Evolutionary conservation across 441 rosid species (phyloP).

Genomic region (California macrophylla): DNA sequence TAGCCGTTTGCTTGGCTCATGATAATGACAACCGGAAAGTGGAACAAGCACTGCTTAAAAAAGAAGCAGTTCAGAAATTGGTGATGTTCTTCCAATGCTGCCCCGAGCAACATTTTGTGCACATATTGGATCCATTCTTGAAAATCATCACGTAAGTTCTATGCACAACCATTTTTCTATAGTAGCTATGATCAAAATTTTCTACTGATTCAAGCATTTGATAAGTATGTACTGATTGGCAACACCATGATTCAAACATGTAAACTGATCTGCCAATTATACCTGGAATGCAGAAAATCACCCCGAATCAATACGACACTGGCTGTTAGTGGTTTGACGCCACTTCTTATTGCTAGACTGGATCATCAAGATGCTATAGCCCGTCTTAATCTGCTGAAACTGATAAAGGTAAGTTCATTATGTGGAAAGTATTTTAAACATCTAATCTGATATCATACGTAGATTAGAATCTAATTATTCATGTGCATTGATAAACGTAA

Average conservation of each 20-base stretch:
- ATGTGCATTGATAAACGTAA: too few species aligned
- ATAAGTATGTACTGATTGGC: neutral
- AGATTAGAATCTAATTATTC: too few species aligned
- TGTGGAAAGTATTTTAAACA: too few species aligned
- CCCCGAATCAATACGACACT: constrained; percentile 75
- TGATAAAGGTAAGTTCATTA: constrained; percentile 60
- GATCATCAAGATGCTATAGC: constrained; percentile 98
- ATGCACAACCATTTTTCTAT: neutral
- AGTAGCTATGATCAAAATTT: neutral
- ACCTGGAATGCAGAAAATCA: constrained; percentile 65
- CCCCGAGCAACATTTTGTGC: constrained; percentile 88
- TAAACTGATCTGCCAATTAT: constrained; percentile 2
- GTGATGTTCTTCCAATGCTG: constrained; percentile 87
- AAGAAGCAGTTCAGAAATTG: constrained; percentile 75
- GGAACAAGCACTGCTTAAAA: constrained; percentile 82
- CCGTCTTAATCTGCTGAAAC: constrained; percentile 82
- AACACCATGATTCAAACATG: neutral
- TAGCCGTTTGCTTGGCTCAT: constrained; percentile 95
- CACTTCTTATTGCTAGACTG: constrained; percentile 70
- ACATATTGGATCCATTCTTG: constrained; percentile 94
- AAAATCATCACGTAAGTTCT: constrained; percentile 73
- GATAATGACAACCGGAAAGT: constrained; percentile 92
- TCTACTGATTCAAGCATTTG: neutral
- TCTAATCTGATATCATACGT: too few species aligned
- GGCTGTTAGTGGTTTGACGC: constrained; percentile 93